Percentiles rank a stretch among this genome's conserved stretches.
These are phyloP conservation scores for Pseudogymnoascus sp. DNA, from an alignment of 2,329 filamentous ascomycete genomes.

Conservation along the genomic window DNA sequence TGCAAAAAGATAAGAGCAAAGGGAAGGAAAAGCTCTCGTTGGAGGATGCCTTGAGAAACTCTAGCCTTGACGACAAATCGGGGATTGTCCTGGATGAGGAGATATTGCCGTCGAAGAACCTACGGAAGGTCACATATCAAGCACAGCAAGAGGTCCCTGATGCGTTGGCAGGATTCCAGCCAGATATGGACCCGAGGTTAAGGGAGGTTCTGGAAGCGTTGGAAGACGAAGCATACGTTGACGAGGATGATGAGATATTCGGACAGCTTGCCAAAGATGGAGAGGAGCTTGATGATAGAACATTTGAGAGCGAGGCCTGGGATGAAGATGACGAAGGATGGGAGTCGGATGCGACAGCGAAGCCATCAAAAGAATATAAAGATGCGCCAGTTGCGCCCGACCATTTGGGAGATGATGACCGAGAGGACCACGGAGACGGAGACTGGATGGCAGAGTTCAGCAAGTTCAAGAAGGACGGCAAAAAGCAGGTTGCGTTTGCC, in stretches of 20 bases:
- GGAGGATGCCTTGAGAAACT: constrained; percentile 68
- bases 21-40: constrained; percentile 68
- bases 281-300: constrained; percentile 65
- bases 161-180: constrained; percentile 85
- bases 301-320: constrained; percentile 63
- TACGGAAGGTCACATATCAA: constrained; percentile 72
- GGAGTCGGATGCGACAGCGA: constrained; percentile 90
- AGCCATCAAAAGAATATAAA: constrained; percentile 52
- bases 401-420: constrained; percentile 40
- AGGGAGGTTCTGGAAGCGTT: constrained; percentile 87
- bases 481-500: constrained; percentile 33
- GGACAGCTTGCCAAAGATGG: constrained; percentile 60
- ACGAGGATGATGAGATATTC: constrained; percentile 76
- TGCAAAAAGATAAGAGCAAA: constrained; percentile 57
- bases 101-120: constrained; percentile 70
- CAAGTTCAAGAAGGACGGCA: constrained; percentile 82
- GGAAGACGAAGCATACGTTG: constrained; percentile 92
- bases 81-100: constrained; percentile 61
- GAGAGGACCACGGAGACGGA: constrained; percentile 58
- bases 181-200: constrained; percentile 91
- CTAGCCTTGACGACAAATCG: constrained; percentile 47
- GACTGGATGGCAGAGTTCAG: constrained; percentile 90
- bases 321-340: constrained; percentile 71
- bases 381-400: constrained; percentile 29
- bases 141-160: constrained; percentile 90